phyloP scores from a whole-genome alignment of 2,329 filamentous ascomycete species.

The Pseudocercospora pini-densiflorae region DNA sequence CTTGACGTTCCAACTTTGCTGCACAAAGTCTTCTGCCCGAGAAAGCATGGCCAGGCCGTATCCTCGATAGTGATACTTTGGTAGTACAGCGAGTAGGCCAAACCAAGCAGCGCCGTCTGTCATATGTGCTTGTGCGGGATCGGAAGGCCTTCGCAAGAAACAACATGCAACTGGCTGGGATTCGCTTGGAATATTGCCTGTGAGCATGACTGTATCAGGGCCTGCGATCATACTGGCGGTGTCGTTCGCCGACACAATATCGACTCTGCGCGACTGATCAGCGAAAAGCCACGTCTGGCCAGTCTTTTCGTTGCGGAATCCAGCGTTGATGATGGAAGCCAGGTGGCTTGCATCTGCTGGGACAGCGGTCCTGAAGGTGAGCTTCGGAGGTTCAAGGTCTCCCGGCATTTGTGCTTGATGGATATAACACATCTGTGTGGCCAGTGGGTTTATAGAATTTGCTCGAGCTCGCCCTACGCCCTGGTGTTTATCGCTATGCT shows the following conservation, averaged over 20 bases:
- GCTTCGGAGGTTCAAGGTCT: not conserved
- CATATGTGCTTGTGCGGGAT: conserved; percentile 5
- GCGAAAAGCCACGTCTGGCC: conserved; percentile 22
- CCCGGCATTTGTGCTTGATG: not conserved
- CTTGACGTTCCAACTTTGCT: conserved; percentile 10
- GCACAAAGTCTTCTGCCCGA: conserved; percentile 11
- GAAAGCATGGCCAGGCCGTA: conserved; percentile 14
- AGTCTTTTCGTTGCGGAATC: conserved; percentile 19
- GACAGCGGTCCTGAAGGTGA: conserved; percentile 14
- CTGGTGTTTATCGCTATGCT: not conserved
- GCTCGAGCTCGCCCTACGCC: not conserved
- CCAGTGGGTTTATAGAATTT: not conserved
- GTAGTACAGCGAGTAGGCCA: conserved; percentile 12
- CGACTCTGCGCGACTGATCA: conserved; percentile 16
- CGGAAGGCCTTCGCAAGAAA: conserved; percentile 8
- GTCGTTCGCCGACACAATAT: conserved; percentile 15
- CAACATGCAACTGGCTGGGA: conserved; percentile 9
- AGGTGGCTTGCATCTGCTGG: conserved; percentile 9
- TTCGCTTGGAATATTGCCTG: conserved; percentile 1
- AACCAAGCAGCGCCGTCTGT: conserved; percentile 15
- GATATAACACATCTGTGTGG: not conserved
- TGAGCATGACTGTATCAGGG: conserved; percentile 14
- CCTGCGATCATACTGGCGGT: conserved; percentile 1
- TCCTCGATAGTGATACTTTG: conserved; percentile 7
- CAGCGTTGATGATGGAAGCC: conserved; percentile 17